Evolutionary conservation across 768 basidiomycete genomes (phyloP), one percentile per base, ranked within the genome.

Genomic region (Gymnopilus junonius): DNA sequence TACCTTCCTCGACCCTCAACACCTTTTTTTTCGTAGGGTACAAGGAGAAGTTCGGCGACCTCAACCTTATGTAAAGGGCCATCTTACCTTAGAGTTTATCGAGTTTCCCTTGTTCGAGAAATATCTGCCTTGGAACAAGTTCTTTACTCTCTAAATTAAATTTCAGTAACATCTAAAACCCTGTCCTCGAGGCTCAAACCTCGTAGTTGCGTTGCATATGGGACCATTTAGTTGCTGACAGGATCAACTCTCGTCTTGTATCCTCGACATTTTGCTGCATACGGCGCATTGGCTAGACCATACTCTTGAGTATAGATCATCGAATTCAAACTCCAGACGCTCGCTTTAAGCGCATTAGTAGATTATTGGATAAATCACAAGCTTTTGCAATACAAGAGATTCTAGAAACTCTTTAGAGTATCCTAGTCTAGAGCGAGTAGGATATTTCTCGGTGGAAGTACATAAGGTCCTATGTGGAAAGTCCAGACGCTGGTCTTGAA

Each of bases 41-140:
- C 87, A 90, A 93, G 84, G 95, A 97, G 86, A 96, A 96, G 83
- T 97, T 95, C 76, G 95, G 95, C 74, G 94, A 97, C 77, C 87
- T 96, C 77, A 91, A 93, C 64, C 82, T 96, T 75, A 88, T 95
- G 88, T 96, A 92, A 83, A 72, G 51, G 55, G 39, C 43, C 63
- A 54, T 53, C 57, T 61, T 61, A 40, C 57, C 61, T 67, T 73
- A 73, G 70, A 72, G 65, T 48, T 11, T 34, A 40, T 61, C 35
- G 39, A 42, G 43, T 58, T 42, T 29, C 25, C 54, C 29, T 43
- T 56, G 31, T 42, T 40, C 25, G 14, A 39, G 46, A 32, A 43
- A 65, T 51, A 15, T 31, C 17, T 37, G 54, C 25, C n/a, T 48
- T 56, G 31, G 12, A 45, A 27, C 20, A 34, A 32, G 46, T 14